Base-by-base conservation (phyloP, 345 rosid genomes). In the Lagerstroemia speciosa region DNA sequence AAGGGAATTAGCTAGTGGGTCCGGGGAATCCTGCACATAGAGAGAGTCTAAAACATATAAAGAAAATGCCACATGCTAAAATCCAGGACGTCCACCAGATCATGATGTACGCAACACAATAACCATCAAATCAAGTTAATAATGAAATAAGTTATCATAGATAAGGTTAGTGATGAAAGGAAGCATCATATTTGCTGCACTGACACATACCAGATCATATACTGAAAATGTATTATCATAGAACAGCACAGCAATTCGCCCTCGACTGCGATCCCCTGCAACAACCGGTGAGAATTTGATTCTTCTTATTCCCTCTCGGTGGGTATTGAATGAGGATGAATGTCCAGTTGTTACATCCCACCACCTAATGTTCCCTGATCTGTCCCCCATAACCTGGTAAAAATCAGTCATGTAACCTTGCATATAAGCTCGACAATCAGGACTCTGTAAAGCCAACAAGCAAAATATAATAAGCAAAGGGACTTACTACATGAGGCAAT, bases 291-390 rank as follows among this genome's bases (percentile, higher is more conserved):
- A 93, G 77, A 93, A 93, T 76, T 89, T 93, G 74, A 93, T 86
- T 82, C 99, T 84, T 68, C 96, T 82, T 61, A 93, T 87, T 78
- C 97, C 98, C 71, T 93, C 97, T 78, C 95, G 82, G 53, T 89
- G 95, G 71, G 91, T 86, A 78, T 83, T 89, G 68, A 94, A 91
- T 74, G 97, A 89, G 68, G 99, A 94, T 72, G 99, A 94, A 67
- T 87, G 91, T 57, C 99, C 99, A 75, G 88, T 89, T 70, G 86
- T 91, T 70, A 94, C 91, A 83, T 94, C 99, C 99, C 99, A 94
- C 99, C 99, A 94, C 79, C 99, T 78, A 75, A 94, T 88, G 80
- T 83, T 91, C 76, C 99, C 97, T 27, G 95, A 89, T 73, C 93
- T 81, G 73, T 85, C 89, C 65, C 89, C 89, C 87, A 85, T 85